phyloP scores from a whole-genome alignment of 176 grass and related monocot species.

The Panicum miliaceum region DNA sequence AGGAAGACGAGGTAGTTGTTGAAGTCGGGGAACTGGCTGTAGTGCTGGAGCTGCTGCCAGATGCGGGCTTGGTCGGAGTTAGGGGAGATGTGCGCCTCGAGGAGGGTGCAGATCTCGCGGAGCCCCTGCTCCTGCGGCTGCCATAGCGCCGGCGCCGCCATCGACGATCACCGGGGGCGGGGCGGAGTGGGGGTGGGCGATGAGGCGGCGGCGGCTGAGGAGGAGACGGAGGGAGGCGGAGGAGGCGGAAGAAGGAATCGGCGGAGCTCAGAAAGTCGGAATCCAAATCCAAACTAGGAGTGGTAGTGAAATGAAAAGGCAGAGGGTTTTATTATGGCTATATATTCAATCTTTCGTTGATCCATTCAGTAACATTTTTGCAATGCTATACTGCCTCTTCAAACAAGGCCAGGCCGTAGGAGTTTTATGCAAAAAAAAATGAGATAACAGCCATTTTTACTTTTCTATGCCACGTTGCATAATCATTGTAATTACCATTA shows the following conservation, averaged over 20 bases:
- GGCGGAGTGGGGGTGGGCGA: neutral
- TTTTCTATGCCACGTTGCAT: no score
- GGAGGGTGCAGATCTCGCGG: conserved; percentile 86
- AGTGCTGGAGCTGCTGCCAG: conserved; percentile 95
- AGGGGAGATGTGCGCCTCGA: conserved; percentile 95
- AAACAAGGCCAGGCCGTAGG: no score
- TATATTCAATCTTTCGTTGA: no score
- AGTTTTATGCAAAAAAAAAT: no score
- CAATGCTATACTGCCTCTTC: no score
- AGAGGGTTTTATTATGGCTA: no score
- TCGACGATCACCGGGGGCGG: conserved; percentile 26
- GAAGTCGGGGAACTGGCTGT: conserved; percentile 97
- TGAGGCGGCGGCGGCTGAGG: neutral
- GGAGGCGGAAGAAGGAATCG: conserved; percentile 32
- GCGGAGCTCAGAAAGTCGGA: neutral
- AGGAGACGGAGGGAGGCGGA: neutral
- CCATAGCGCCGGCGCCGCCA: conserved; percentile 65
- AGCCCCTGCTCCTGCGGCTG: conserved; percentile 96
- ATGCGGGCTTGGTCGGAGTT: conserved; percentile 86
- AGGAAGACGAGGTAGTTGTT: conserved; percentile 96
- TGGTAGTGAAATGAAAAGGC: no score
- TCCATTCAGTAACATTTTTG: no score
- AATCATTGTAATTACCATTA: no score
- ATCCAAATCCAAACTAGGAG: neutral
- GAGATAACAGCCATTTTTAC: no score